These are phyloP conservation scores for Chlamydomonas sp. DNA, from an alignment of 139 green algal genomes.

Conservation along the genomic window DNA sequence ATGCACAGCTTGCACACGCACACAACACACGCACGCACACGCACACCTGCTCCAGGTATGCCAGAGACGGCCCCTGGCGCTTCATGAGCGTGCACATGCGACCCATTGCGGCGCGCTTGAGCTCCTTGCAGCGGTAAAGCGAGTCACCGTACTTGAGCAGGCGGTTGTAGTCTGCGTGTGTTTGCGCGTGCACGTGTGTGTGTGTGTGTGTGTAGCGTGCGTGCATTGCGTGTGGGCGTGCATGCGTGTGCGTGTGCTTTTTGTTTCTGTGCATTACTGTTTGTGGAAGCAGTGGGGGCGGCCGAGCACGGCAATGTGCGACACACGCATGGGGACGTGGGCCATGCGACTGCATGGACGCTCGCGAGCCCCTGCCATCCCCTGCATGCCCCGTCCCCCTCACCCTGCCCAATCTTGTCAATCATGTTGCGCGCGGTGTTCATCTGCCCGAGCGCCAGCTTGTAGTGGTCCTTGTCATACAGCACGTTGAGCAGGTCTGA, in stretches of 20 bases:
- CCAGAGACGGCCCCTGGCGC: slow-evolving; percentile 77
- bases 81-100: slow-evolving; percentile 99
- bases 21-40: too few relatives aligned
- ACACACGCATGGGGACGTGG: too few relatives aligned
- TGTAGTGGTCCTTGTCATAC: slow-evolving; percentile 99
- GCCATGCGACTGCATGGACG: too few relatives aligned
- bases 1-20: too few relatives aligned
- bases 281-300: too few relatives aligned
- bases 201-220: too few relatives aligned
- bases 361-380: too few relatives aligned
- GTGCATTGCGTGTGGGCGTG: too few relatives aligned
- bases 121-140: slow-evolving; percentile 97
- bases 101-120: slow-evolving; percentile 94
- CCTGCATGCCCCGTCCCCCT: background rate
- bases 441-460: slow-evolving; percentile 96
- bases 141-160: slow-evolving; percentile 99
- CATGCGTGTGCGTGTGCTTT: too few relatives aligned
- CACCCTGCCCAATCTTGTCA: slow-evolving; percentile 83
- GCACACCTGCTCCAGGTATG: slow-evolving; percentile 92
- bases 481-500: slow-evolving; percentile 97
- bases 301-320: too few relatives aligned
- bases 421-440: slow-evolving; percentile 90
- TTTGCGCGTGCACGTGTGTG: too few relatives aligned
- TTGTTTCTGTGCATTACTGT: too few relatives aligned
- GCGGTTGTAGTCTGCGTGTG: slow-evolving; percentile 94